A percentile compares a stretch with the other conserved stretches of the same genome.
Evolutionary conservation across 2,329 filamentous ascomycete species (phyloP).

Genomic region (Scedosporium apiospermum): DNA sequence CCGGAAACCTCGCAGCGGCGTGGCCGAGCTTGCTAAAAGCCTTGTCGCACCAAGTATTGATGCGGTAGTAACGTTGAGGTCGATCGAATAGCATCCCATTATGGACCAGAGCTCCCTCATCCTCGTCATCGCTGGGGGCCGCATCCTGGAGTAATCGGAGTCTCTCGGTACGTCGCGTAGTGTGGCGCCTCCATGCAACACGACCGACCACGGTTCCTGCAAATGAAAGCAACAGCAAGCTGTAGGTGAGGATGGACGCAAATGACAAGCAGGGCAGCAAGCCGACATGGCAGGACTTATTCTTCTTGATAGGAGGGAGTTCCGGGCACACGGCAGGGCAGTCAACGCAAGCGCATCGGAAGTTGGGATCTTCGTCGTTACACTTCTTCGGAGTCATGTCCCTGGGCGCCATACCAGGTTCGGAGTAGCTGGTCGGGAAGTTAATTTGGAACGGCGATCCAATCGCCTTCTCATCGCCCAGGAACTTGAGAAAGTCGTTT

Average conservation of each 20-base stretch:
- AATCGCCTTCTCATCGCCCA: conserved; percentile 82
- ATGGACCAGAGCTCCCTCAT: conserved; percentile 77
- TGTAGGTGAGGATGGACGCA: conserved; percentile 79
- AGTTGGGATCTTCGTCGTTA: conserved; percentile 78
- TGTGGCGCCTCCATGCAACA: conserved; percentile 64
- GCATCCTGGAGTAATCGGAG: conserved; percentile 81
- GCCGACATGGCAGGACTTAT: conserved; percentile 71
- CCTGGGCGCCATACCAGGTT: conserved; percentile 58
- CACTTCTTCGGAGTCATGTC: conserved; percentile 72
- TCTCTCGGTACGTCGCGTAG: conserved; percentile 66
- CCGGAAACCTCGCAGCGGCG: conserved; percentile 72
- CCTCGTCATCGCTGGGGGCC: conserved; percentile 80
- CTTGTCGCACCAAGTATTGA: conserved; percentile 75
- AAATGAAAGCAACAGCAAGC: conserved; percentile 60
- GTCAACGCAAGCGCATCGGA: conserved; percentile 88
- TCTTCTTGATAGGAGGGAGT: conserved; percentile 64
- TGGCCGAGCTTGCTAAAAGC: conserved; percentile 75
- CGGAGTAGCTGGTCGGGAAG: conserved; percentile 57
- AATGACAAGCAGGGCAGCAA: conserved; percentile 89
- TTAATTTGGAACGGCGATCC: conserved; percentile 99
- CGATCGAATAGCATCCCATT: conserved; percentile 69
- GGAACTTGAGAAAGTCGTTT: conserved; percentile 75
- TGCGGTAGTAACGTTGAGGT: conserved; percentile 66
- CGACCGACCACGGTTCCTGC: conserved; percentile 61
- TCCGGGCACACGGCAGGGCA: conserved; percentile 79